These are phyloP conservation scores for Fusarium haematococcum DNA, from an alignment of 2,329 filamentous ascomycete genomes.

Conservation along the genomic window DNA sequence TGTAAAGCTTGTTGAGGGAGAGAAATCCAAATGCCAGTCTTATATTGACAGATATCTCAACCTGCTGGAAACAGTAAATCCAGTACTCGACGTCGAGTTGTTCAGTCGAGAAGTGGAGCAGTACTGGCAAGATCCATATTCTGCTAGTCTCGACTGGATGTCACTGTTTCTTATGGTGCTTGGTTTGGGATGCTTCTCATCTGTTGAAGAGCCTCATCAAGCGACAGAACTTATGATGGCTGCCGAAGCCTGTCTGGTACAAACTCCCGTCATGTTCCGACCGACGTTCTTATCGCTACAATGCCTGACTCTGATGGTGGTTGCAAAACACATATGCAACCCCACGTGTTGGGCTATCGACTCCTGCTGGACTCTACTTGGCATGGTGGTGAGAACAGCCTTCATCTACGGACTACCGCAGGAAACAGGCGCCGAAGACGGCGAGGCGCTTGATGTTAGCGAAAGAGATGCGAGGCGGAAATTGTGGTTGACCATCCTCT, in stretches of 20 bases:
- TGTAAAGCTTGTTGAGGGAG: slow-evolving; percentile 45
- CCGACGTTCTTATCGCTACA: slow-evolving; percentile 49
- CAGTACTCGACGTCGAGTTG: slow-evolving; percentile 48
- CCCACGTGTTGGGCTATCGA: slow-evolving; percentile 53
- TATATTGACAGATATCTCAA: slow-evolving; percentile 48
- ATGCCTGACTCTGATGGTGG: slow-evolving; percentile 48
- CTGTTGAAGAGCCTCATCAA: slow-evolving; percentile 46
- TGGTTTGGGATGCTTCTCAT: slow-evolving; percentile 49
- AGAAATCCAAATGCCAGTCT: slow-evolving; percentile 39
- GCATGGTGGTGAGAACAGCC: slow-evolving; percentile 49
- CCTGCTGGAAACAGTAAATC: slow-evolving; percentile 50
- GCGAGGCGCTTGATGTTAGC: slow-evolving; percentile 36
- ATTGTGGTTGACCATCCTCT: slow-evolving; percentile 52
- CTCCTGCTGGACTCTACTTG: slow-evolving; percentile 51
- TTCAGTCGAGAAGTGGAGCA: slow-evolving; percentile 47
- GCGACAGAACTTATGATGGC: slow-evolving; percentile 53
- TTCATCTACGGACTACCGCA: slow-evolving; percentile 52
- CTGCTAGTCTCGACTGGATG: slow-evolving; percentile 48
- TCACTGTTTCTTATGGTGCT: slow-evolving; percentile 52
- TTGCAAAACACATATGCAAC: slow-evolving; percentile 53
- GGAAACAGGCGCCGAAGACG: slow-evolving; percentile 41
- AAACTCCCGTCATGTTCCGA: slow-evolving; percentile 54
- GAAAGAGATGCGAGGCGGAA: slow-evolving; percentile 47
- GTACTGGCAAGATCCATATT: slow-evolving; percentile 49
- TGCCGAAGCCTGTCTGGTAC: slow-evolving; percentile 52